Evolutionary conservation across 257 asterid genomes (phyloP).

Genomic region (Leonotis leonurus): DNA sequence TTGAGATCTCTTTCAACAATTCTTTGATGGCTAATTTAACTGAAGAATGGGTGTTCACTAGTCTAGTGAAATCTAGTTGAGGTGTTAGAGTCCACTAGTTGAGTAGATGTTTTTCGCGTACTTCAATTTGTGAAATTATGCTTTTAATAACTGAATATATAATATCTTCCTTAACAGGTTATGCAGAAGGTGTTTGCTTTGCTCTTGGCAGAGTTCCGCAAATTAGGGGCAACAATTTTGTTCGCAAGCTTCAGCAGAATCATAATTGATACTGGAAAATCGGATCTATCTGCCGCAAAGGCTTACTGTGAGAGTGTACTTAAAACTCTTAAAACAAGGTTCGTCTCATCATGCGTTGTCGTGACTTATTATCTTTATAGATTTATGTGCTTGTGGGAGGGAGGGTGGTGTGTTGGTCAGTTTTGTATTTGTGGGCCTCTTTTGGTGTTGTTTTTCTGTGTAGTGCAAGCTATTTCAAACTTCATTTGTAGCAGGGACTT

Average conservation of each 20-base stretch:
- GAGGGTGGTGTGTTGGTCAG: background rate
- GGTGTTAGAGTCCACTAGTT: background rate
- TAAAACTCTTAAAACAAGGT: constrained; percentile 80
- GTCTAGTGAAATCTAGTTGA: background rate
- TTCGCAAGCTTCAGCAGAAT: constrained; percentile 84
- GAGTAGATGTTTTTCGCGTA: background rate
- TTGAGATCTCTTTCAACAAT: background rate
- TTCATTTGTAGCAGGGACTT: constrained; percentile 54
- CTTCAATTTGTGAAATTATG: background rate
- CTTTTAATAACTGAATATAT: constrained; percentile 6
- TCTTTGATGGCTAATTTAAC: background rate
- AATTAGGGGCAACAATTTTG: constrained; percentile 76
- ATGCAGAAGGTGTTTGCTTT: constrained; percentile 92
- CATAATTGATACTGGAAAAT: constrained; percentile 81
- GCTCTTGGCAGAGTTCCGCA: constrained; percentile 90
- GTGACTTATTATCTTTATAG: background rate
- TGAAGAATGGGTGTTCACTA: background rate
- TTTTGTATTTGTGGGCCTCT: background rate
- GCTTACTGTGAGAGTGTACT: constrained; percentile 91
- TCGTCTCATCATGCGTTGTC: constrained; percentile 14
- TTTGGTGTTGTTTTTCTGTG: background rate
- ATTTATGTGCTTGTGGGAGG: background rate
- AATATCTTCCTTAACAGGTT: constrained; percentile 44
- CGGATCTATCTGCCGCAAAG: constrained; percentile 80
- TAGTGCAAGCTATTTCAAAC: constrained; percentile 17